These are phyloP conservation scores for Leccinum pachyderme DNA, from an alignment of 1,284 basidiomycete species.

Conservation along the genomic window DNA sequence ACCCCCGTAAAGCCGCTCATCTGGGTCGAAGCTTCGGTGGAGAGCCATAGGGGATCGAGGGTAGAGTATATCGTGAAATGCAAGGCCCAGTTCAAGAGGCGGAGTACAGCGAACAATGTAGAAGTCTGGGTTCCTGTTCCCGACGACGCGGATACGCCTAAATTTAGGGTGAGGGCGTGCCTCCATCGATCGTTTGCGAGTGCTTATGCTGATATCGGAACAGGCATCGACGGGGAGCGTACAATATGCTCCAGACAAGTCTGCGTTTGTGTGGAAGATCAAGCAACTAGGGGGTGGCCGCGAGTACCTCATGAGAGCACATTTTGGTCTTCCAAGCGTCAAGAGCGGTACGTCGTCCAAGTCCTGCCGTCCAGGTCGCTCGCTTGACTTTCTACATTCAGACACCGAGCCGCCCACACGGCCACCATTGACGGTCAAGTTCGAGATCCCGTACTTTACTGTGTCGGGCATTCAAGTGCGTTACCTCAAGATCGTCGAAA, in stretches of 20 bases:
- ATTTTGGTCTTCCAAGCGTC: constrained; percentile 92
- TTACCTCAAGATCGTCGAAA: constrained; percentile 97
- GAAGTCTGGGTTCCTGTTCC: constrained; percentile 98
- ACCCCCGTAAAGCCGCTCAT: constrained; percentile 97
- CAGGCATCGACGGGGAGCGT: constrained; percentile 90
- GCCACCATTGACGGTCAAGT: constrained; percentile 94
- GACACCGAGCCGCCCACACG: constrained; percentile 51
- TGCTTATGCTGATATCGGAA: not conserved
- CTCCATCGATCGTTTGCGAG: not conserved
- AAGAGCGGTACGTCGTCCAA: constrained; percentile 61
- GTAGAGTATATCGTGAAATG: constrained; percentile 99
- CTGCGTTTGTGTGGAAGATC: constrained; percentile 97
- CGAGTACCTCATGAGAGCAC: constrained; percentile 94
- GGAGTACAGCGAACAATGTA: constrained; percentile 97
- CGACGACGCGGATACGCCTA: constrained; percentile 97
- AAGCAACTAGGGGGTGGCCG: constrained; percentile 91
- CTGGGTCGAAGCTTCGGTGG: constrained; percentile 97
- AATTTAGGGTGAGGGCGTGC: constrained; percentile 74
- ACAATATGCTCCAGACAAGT: constrained; percentile 94
- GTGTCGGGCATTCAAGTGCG: constrained; percentile 96
- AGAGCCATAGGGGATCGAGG: constrained; percentile 89
- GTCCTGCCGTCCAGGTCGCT: not conserved
- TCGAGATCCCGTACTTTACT: constrained; percentile 98
- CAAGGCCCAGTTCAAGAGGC: constrained; percentile 96
- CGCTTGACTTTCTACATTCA: constrained; percentile 8